A percentile compares a stretch with the other conserved stretches of the same genome.
Evolutionary conservation across 140 eudicot genomes (phyloP).

Genomic region (Eryngium alpinum): DNA sequence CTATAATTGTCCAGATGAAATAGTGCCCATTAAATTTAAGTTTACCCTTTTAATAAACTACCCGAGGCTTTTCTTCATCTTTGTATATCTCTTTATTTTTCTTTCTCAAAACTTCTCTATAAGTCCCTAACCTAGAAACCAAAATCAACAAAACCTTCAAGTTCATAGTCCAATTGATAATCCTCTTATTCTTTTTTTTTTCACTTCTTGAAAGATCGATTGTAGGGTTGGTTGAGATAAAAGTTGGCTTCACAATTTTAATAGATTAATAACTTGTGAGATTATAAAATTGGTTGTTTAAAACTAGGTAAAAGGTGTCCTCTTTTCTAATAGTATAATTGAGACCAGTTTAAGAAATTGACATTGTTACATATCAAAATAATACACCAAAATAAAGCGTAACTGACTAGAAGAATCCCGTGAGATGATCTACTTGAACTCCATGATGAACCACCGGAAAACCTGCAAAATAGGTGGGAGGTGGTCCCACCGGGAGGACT

Average conservation of each 20-base stretch:
- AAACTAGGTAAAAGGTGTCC: slow-evolving; percentile 57
- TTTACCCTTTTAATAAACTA: slow-evolving; percentile 23
- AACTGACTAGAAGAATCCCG: too few relatives aligned
- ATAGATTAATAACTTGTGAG: slow-evolving; percentile 81
- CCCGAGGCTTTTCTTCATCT: slow-evolving; percentile 22
- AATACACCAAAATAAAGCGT: too few relatives aligned
- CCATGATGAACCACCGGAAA: too few relatives aligned
- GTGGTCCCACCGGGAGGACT: too few relatives aligned
- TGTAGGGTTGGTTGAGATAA: slow-evolving; percentile 38
- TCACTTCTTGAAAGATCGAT: slow-evolving; percentile 25
- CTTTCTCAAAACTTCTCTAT: slow-evolving; percentile 41
- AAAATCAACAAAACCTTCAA: slow-evolving; percentile 47
- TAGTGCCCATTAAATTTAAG: slow-evolving; percentile 78
- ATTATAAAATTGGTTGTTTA: slow-evolving; percentile 35
- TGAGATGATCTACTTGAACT: too few relatives aligned
- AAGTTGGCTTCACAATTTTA: slow-evolving; percentile 58
- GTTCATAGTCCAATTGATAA: slow-evolving; percentile 66
- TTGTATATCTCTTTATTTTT: slow-evolving; percentile 17
- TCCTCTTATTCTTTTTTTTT: slow-evolving; percentile 42
- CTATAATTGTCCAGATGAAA: slow-evolving; percentile 86
- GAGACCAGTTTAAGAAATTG: slow-evolving; percentile 54
- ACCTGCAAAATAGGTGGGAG: too few relatives aligned
- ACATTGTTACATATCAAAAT: too few relatives aligned
- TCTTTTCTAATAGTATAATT: slow-evolving; percentile 45
- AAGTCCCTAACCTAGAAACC: slow-evolving; percentile 41